Base-by-base conservation (phyloP, 805 yeast genomes). In the Ascoidea rubescens region DNA sequence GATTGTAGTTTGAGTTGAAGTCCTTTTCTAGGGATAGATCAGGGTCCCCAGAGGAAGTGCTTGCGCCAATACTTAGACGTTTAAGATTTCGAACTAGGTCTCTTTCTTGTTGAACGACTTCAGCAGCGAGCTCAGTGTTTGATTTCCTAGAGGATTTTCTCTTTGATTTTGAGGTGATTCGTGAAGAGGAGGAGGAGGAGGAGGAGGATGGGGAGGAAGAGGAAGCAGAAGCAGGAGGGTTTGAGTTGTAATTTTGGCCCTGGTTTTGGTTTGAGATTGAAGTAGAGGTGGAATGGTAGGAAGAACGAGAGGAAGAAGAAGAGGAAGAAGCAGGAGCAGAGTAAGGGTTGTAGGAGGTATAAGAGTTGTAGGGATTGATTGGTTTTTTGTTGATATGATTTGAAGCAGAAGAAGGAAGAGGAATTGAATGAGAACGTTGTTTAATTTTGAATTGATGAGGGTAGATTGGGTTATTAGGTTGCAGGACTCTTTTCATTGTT, bases 31-130 rank as follows among this genome's bases (percentile, higher is more conserved):
- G 70, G 30, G 87, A 87, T 48, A 84, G 63, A 59, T 85, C 95
- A 1, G 91, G 91, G 60, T 85, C 95, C 50, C 67, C 55, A n/a
- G 69, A 54, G 30, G 72, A 72, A 50, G 71, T 69, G 21, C 73
- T 64, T 1, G 50, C 54, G 12, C 89, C 93, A 51, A 86, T 82
- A 0, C 88, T 81, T 16, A 84, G 69, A 54, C 95, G 70, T 62
- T 86, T 86, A 57, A 86, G 67, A 21, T 87, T 84, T 44, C 84
- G 79, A 55, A 86, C 86, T 63, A 81, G 79, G 64, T 80, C 79
- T 56, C 84, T 73, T 61, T 86, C 93, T 55, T 78, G 80, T 60
- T 85, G 87, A 48, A 86, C 77, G 5, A 88, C 87, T 58, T 80
- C 80, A 3, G 87, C 89, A 1, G 95, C 95, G 43, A 77, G 74